phyloP scores from a whole-genome alignment of 75 land plant species.

The Larix kaempferi region DNA sequence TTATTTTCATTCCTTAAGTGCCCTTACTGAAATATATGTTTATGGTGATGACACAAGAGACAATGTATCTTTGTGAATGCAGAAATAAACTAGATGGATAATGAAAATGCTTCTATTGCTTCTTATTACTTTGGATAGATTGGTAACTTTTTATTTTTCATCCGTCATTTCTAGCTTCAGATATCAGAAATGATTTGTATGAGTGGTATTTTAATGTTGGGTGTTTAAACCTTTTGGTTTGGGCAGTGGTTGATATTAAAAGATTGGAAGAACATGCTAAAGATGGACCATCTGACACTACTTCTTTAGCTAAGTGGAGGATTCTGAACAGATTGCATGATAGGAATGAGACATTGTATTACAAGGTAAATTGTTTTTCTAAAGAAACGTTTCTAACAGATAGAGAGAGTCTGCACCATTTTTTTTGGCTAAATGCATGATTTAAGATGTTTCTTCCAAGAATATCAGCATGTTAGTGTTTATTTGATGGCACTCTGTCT shows the following conservation, averaged over 20 bases:
- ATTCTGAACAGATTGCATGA: constrained; percentile 97
- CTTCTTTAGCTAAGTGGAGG: constrained; percentile 93
- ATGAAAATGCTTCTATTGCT: background rate
- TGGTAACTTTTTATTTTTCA: background rate
- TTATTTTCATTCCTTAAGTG: background rate
- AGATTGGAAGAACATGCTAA: constrained; percentile 63
- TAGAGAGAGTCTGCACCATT: background rate
- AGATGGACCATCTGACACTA: constrained; percentile 88
- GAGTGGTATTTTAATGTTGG: background rate
- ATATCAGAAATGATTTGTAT: background rate
- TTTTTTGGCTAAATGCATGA: background rate
- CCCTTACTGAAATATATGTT: background rate
- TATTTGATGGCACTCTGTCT: background rate
- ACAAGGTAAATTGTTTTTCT: constrained; percentile 46
- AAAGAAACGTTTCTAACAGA: background rate
- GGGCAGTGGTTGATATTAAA: constrained; percentile 81
- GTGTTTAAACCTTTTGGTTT: constrained; percentile 2
- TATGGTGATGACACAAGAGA: background rate
- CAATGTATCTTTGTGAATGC: background rate
- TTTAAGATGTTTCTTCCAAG: background rate
- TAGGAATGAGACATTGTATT: constrained; percentile 96
- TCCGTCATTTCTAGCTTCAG: background rate
- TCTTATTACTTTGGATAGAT: background rate
- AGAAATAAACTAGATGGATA: background rate
- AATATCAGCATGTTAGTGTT: background rate